phyloP scores from a whole-genome alignment of 2,329 filamentous ascomycete genomes.

The Colletotrichum navitas region DNA sequence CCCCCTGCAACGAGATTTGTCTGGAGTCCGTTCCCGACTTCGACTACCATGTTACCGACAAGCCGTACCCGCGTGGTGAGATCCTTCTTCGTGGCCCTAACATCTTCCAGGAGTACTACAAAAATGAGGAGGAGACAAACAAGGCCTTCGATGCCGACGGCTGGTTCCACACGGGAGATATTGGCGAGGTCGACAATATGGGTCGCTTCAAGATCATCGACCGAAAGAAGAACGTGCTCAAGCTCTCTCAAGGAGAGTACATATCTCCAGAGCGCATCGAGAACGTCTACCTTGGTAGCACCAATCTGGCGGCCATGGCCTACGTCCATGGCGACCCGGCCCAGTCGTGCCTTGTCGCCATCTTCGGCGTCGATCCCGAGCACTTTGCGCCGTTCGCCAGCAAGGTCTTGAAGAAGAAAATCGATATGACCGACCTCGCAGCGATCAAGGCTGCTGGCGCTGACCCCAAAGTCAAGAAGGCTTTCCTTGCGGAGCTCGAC shows the following conservation, averaged over 20 bases:
- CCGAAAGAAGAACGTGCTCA: constrained; percentile 98
- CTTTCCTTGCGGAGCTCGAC: constrained; percentile 83
- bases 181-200: constrained; percentile 84
- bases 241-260: constrained; percentile 97
- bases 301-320: constrained; percentile 80
- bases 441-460: constrained; percentile 75
- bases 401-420: constrained; percentile 77
- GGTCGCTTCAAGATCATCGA: constrained; percentile 95
- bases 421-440: constrained; percentile 73
- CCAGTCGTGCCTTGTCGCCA: constrained; percentile 83
- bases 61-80: constrained; percentile 91
- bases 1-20: constrained; percentile 78
- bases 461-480: constrained; percentile 78
- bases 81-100: constrained; percentile 84
- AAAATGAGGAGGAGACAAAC: constrained; percentile 87
- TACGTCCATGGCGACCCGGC: constrained; percentile 92
- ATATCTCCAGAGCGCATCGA: constrained; percentile 97
- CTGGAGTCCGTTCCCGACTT: constrained; percentile 91
- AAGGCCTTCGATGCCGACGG: constrained; percentile 88
- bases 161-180: constrained; percentile 98
- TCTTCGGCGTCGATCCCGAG: constrained; percentile 90
- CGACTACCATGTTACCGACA: constrained; percentile 90
- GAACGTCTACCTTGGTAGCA: constrained; percentile 90
- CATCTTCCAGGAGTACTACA: constrained; percentile 89
- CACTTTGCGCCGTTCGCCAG: constrained; percentile 84